Evolutionary conservation across 2,329 filamentous ascomycete genomes (phyloP).

Genomic region (Coleophoma cylindrospora): DNA sequence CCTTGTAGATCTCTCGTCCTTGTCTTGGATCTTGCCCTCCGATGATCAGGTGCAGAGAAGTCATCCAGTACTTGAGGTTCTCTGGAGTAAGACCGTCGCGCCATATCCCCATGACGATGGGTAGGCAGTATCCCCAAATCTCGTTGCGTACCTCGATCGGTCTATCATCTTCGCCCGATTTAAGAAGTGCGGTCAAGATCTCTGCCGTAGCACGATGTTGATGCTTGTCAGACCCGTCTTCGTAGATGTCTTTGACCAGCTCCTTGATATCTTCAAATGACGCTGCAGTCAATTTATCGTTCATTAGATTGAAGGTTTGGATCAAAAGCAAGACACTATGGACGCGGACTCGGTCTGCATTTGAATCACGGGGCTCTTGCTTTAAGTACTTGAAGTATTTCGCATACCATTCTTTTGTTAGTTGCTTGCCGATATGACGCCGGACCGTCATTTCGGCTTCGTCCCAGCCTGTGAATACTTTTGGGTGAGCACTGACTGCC

Average conservation of each 20-base stretch:
- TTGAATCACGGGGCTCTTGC: constrained; percentile 83
- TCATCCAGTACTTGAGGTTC: constrained; percentile 91
- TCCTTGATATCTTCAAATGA: constrained; percentile 87
- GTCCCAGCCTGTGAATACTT: constrained; percentile 66
- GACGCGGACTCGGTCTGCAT: constrained; percentile 83
- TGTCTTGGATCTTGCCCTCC: constrained; percentile 87
- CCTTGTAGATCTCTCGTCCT: constrained; percentile 79
- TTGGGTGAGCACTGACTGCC: constrained; percentile 69
- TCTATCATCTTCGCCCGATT: constrained; percentile 78
- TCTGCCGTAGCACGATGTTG: constrained; percentile 94
- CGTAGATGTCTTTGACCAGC: constrained; percentile 71
- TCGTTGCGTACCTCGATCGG: constrained; percentile 66
- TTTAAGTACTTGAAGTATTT: constrained; percentile 91
- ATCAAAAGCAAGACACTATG: constrained; percentile 81
- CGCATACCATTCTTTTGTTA: constrained; percentile 81
- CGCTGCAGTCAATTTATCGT: constrained; percentile 69
- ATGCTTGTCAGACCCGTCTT: constrained; percentile 93
- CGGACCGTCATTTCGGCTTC: constrained; percentile 70
- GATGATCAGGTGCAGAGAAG: constrained; percentile 83
- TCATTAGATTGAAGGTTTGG: constrained; percentile 85
- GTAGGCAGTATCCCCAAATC: constrained; percentile 87
- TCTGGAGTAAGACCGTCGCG: constrained; percentile 91
- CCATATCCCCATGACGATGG: constrained; percentile 80
- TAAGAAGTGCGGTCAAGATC: constrained; percentile 81
- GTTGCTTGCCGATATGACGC: constrained; percentile 70